Base-by-base conservation (phyloP, 805 yeast species). In the Wickerhamomyces bovis region DNA sequence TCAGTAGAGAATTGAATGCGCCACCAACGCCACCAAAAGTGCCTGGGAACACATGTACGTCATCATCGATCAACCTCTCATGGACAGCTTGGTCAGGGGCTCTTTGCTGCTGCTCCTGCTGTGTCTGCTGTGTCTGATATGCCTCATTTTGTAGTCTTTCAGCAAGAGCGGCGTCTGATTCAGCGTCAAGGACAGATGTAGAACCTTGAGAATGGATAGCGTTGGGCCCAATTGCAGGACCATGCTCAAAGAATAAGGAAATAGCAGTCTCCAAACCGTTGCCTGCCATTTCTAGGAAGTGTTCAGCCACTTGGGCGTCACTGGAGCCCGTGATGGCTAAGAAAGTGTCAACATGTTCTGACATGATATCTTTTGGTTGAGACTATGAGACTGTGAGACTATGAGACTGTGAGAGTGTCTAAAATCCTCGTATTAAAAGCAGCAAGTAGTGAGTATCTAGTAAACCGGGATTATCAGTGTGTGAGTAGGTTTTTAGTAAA, bases 221-320 rank as follows among this genome's bases (percentile, higher is more conserved):
- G 40, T 44, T 44, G 38, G 49, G 42, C 49, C 44, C 44, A 19
- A 48, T 50, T 12, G 71, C 65, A 8, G 66, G 52, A 23, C 82
- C 82, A 53, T 75, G 76, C 54, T 94, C 98, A 67, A 85, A 83
- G 64, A 69, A 94, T 39, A 94, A 69, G 13, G 89, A 80, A 8
- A 94, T 86, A 0, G 99, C 98, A 19, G 80, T 77, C 47, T 90
- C 96, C 30, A 92, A 62, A 61, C 88, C 79, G 41, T 80, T 80
- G 43, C 83, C 89, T 5, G 92, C 76, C 69, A 92, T 81, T 22
- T 83, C 89, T 19, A 94, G 64, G 60, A 83, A 94, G 54, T 83
- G 88, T 44, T 73, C 69, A 1, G 98, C 98, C 12, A 77, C 68
- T 6, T 72, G 73, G 1, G 77, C 73, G 60, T 85, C 92, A 2